Evolutionary conservation across 2,329 filamentous ascomycete species (phyloP), one percentile per base, ranked within the genome.

Genomic region (Cytospora piceae): DNA sequence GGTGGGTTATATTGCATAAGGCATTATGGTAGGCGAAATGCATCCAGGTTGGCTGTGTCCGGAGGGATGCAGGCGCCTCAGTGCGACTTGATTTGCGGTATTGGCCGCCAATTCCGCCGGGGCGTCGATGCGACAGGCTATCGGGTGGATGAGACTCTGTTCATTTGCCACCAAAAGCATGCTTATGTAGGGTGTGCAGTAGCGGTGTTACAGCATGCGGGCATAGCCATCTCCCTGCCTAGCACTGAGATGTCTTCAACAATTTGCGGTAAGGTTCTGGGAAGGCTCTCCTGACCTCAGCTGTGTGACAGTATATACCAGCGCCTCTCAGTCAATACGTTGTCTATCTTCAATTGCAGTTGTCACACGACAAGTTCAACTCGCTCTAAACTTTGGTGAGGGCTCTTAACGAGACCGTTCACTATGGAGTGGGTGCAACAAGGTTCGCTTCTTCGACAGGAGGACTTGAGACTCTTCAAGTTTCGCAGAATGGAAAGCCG

Each of bases 401-500:
- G 32, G 6, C 11, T 52, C 17, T n/a, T 52, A 27, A 12, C 5
- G n/a, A 52, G 3, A 39, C 34, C 9, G 12, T 6, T 27, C 54
- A 37, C 3, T n/a, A 56, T 56, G 54, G 54, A 56, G 11, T 58
- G 55, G 55, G 55, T 58, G 9, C 55, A 58, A 27, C 55, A 58
- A 58, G 55, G 39, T 17, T n/a, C 55, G 14, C 34, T 42, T 24
- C 55, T 58, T 14, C 20, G 31, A 39, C 15, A 58, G 20, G 32
- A 58, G 7, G 55, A 58, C n/a, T 7, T 39, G 9, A 29, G 55
- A 14, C 1, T 58, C 22, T 42, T 58, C 24, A 34, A 42, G 22
- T 58, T 58, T 11, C 7, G 39, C 32, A 34, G 14, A 2, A 22
- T 58, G 31, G 9, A 58, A 39, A 58, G 55, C n/a, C 17, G n/a